phyloP scores from a whole-genome alignment of 75 land plant genomes.

The Selaginella moellendorffii region DNA sequence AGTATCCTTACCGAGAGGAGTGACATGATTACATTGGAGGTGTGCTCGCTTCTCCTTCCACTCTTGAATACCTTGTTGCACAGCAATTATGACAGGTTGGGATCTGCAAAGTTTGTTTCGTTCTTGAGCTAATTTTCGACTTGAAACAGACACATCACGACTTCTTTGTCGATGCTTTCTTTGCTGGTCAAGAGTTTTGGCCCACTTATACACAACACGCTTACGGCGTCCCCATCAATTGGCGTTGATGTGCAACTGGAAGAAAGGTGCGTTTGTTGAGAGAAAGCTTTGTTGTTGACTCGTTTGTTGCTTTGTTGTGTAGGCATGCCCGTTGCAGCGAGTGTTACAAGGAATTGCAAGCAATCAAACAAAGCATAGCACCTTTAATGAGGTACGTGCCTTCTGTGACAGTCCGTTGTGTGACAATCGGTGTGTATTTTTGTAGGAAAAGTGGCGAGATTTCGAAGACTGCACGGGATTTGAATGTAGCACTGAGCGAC shows the following conservation, averaged over 20 bases:
- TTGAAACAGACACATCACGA: conserved; percentile 33
- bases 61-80: conserved; percentile 45
- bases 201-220: conserved; percentile 41
- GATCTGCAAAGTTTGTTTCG: conserved; percentile 10
- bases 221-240: conserved; percentile 42
- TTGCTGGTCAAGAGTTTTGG: conserved; percentile 60
- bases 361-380: conserved; percentile 37
- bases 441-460: background rate
- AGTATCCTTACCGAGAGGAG: conserved; percentile 48
- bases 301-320: background rate
- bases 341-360: conserved; percentile 51
- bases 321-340: conserved; percentile 57
- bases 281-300: too few relatives aligned
- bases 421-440: background rate
- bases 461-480: background rate
- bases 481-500: background rate
- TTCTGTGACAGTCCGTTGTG: too few relatives aligned
- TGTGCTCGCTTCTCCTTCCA: conserved; percentile 53
- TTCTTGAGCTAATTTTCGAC: background rate
- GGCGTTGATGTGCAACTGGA: conserved; percentile 81
- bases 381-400: conserved; percentile 34
- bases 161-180: conserved; percentile 43
- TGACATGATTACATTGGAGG: conserved; percentile 47
- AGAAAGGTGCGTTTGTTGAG: conserved; percentile 34
- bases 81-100: conserved; percentile 59